Conservation (phyloP, 805 yeast species). For the Clavispora carvajalis region DNA sequence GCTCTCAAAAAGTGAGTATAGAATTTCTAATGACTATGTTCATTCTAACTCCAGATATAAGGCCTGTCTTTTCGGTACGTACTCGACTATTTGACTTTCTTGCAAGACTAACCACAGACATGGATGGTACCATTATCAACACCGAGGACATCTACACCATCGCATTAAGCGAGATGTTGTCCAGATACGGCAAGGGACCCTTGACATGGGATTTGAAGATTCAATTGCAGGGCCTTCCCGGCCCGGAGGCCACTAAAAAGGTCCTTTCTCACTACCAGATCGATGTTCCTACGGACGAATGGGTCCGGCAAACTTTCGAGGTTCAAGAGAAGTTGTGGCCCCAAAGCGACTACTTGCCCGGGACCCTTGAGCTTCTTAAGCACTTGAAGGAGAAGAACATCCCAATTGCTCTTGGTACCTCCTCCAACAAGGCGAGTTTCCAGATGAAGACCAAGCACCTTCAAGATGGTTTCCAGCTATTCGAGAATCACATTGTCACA, state of each 20-base stretch:
- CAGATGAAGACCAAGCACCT: constrained; percentile 71
- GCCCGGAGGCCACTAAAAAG: constrained; percentile 60
- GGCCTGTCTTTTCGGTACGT: constrained; percentile 71
- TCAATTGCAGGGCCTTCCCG: constrained; percentile 88
- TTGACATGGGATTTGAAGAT: constrained; percentile 89
- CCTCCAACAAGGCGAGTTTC: constrained; percentile 61
- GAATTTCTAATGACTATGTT: neutral
- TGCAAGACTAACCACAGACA: constrained; percentile 42
- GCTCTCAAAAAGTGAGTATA: neutral
- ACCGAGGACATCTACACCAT: constrained; percentile 90
- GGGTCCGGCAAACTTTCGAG: constrained; percentile 34
- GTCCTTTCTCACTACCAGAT: constrained; percentile 56
- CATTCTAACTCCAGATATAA: constrained; percentile 25
- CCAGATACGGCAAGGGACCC: constrained; percentile 68
- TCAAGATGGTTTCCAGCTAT: constrained; percentile 54
- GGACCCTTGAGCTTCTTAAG: constrained; percentile 67
- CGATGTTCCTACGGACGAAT: constrained; percentile 42
- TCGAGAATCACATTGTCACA: constrained; percentile 63
- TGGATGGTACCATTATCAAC: constrained; percentile 93
- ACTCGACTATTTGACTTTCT: neutral
- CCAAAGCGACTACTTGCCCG: constrained; percentile 66
- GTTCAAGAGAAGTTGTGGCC: constrained; percentile 63
- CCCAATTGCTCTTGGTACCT: constrained; percentile 90
- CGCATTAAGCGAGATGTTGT: constrained; percentile 62
- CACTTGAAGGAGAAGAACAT: constrained; percentile 46